These are phyloP conservation scores for Sistotremastrum niveocremeum DNA, from an alignment of 768 basidiomycete species.

Conservation along the genomic window DNA sequence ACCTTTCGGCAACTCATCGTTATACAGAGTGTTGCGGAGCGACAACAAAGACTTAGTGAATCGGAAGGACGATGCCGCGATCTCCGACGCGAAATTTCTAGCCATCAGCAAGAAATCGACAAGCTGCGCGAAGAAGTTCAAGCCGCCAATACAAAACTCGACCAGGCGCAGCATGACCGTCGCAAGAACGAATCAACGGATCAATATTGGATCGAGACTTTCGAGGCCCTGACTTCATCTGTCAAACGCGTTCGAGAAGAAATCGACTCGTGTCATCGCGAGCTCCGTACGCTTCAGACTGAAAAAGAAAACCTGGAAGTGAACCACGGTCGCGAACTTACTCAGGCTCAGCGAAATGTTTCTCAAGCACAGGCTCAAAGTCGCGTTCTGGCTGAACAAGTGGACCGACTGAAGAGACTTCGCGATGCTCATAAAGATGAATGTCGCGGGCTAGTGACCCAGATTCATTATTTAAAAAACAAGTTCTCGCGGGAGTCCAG, in stretches of 20 bases:
- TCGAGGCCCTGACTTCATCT: constrained; percentile 60
- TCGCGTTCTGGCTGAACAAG: constrained; percentile 49
- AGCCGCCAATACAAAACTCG: constrained; percentile 46
- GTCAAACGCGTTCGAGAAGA: constrained; percentile 61
- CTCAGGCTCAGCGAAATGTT: constrained; percentile 34
- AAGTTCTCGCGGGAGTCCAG: constrained; percentile 78
- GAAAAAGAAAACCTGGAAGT: constrained; percentile 55
- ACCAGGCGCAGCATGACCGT: constrained; percentile 42
- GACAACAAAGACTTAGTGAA: constrained; percentile 3
- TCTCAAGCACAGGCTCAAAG: constrained; percentile 60
- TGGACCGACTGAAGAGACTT: constrained; percentile 41
- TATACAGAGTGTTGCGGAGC: too few relatives aligned
- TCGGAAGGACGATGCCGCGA: constrained; percentile 58
- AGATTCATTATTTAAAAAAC: constrained; percentile 85
- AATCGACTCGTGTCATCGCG: constrained; percentile 65
- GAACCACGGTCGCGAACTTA: constrained; percentile 27
- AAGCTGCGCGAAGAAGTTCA: constrained; percentile 59
- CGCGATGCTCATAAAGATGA: constrained; percentile 68
- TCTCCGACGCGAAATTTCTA: constrained; percentile 60
- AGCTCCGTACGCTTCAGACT: constrained; percentile 49
- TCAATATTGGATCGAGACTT: constrained; percentile 44
- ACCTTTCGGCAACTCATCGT: too few relatives aligned
- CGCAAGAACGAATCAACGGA: constrained; percentile 47
- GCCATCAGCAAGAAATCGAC: constrained; percentile 58
- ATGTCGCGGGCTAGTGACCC: constrained; percentile 80